Evolutionary conservation across 179 eudicot species (phyloP), one percentile per base, ranked within the genome.

Genomic region (Corrigiola litoralis): DNA sequence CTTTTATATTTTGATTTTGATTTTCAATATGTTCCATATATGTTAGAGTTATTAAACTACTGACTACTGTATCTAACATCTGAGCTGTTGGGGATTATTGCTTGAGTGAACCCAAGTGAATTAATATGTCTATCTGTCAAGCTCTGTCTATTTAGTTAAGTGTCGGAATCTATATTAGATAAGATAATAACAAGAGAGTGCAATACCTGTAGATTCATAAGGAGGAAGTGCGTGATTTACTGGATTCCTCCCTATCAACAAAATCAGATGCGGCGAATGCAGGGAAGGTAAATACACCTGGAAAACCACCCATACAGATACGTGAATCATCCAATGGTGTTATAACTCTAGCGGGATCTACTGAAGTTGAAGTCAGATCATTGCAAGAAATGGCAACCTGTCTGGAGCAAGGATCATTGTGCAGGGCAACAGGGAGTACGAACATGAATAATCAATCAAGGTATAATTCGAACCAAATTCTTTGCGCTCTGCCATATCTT

Each of bases 401-500:
- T 79, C 84, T 95, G 52, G 99, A 92, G 69, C 97, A 92, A 79
- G 99, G 99, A 62, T 95, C 99, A 40, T 67, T 92, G 66, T 79
- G 90, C 80, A 77, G 99, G 75, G 99, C 99, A 45, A 95, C 99
- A 0, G 99, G 96, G 72, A 92, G 99, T 79, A 95, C 99, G 38
- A 95, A 95, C 76, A 95, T 95, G 99, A 95, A 95, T 79, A 84
- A 92, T 70, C 96, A 88, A 72, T 95, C 99, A 24, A 92, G 99
- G 99, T 95, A 58, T 16, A 49, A 50, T 31, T 14, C 3, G 31
- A 46, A 66, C 12, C 11, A 20, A 25, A 12, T 38, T 28, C 16
- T 28, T 36, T 21, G 5, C 33, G 25, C 7, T 38, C 14, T 38
- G 44, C 2, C 13, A 38, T 12, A 4, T 29, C 45, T 13, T 29